Evolutionary conservation across 164 flowering plant genomes (phyloP).

Genomic region (Dillenia turbinata): DNA sequence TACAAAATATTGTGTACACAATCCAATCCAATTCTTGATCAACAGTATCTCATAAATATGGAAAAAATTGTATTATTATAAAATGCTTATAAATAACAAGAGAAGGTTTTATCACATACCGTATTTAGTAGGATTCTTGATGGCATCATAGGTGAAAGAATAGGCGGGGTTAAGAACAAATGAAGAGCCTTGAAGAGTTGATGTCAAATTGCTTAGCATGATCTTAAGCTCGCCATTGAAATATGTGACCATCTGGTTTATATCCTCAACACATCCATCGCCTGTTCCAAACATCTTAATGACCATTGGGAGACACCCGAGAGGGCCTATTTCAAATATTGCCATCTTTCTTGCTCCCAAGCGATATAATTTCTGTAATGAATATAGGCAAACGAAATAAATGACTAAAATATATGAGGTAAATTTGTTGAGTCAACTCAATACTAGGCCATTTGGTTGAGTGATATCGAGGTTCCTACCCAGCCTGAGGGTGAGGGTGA

Average conservation of each 20-base stretch:
- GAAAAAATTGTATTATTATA: no score
- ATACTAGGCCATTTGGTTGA: background rate
- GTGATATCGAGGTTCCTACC: no score
- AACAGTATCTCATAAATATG: no score
- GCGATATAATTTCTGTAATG: slow-evolving; percentile 24
- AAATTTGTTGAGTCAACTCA: background rate
- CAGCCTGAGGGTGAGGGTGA: no score
- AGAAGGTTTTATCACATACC: slow-evolving; percentile 23
- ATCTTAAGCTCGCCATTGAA: slow-evolving; percentile 30
- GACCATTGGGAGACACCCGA: slow-evolving; percentile 35
- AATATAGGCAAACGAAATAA: background rate
- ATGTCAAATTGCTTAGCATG: slow-evolving; percentile 26
- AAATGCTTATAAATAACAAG: background rate
- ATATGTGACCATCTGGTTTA: slow-evolving; percentile 20
- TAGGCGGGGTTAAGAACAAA: slow-evolving; percentile 29
- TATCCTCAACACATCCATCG: slow-evolving; percentile 34
- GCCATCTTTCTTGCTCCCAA: slow-evolving; percentile 36
- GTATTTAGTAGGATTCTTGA: slow-evolving; percentile 30
- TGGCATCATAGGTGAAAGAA: slow-evolving; percentile 24
- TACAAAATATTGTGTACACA: background rate
- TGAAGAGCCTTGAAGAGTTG: slow-evolving; percentile 24
- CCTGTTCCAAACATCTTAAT: background rate
- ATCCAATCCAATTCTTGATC: no score
- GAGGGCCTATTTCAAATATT: slow-evolving; percentile 31
- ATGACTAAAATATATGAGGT: background rate